phyloP scores from a whole-genome alignment of 2,329 filamentous ascomycete genomes.

The Arachnomyces sp. region DNA sequence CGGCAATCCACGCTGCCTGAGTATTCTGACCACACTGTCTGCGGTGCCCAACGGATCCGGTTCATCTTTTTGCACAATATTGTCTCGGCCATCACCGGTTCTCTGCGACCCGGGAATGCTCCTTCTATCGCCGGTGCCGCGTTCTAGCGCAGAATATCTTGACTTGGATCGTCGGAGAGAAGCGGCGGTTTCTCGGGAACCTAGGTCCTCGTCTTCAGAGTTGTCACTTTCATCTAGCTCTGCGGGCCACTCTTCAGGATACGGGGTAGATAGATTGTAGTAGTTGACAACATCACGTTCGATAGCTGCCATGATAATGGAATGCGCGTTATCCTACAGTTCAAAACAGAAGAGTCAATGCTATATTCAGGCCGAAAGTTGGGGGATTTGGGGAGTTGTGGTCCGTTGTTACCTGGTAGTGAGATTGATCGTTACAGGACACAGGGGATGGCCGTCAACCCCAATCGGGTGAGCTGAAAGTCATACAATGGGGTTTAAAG shows the following conservation, averaged over 20 bases:
- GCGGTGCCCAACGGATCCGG: conserved; percentile 82
- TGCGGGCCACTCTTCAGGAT: conserved; percentile 76
- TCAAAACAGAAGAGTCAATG: neutral
- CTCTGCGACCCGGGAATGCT: conserved; percentile 63
- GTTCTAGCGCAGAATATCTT: conserved; percentile 76
- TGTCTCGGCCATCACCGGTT: conserved; percentile 62
- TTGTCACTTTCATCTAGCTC: conserved; percentile 68
- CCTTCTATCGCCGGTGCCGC: conserved; percentile 60
- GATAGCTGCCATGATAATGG: conserved; percentile 55
- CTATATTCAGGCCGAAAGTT: no score
- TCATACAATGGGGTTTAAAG: no score
- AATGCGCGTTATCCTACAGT: neutral
- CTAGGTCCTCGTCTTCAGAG: conserved; percentile 49
- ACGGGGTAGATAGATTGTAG: conserved; percentile 74
- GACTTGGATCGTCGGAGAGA: conserved; percentile 57
- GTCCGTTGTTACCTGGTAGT: no score
- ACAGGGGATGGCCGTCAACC: no score
- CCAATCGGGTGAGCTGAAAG: no score
- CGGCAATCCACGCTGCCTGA: conserved; percentile 68
- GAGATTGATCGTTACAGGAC: no score
- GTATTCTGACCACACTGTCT: conserved; percentile 74
- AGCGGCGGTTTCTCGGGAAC: conserved; percentile 16
- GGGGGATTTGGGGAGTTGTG: no score
- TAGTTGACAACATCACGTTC: conserved; percentile 76
- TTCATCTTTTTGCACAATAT: conserved; percentile 82